Base-by-base conservation (phyloP, 768 basidiomycete species). In the Tricholoma hemisulphureum region DNA sequence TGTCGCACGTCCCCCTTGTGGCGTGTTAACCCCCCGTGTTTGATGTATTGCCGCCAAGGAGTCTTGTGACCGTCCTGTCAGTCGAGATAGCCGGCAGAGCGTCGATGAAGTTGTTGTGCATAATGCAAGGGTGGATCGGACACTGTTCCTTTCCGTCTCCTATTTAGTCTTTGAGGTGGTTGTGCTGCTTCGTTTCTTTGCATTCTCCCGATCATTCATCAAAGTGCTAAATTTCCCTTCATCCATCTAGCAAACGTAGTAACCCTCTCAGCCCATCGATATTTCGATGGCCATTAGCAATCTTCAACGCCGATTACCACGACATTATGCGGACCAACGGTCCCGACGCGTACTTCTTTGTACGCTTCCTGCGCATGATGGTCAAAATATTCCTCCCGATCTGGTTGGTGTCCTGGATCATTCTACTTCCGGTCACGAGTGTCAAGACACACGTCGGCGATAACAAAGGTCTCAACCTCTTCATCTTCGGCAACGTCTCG, bases 301-400 rank as follows among this genome's bases (percentile, higher is more conserved):
- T 95, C 18, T 86, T 75, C 72, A 77, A 75, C 2, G 79, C 87
- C 2, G 82, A 93, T 66, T 84, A 86, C 65, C 73, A 73, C 26
- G 79, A 77, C 21, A 84, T 92, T 57, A 80, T 85, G 58, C 74
- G 76, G 41, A 79, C 82, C 41, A 95, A 94, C 60, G 93, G 93
- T 24, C 77, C 90, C 57, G 96, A 98, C 69, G 91, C 94, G 14
- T 99, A 96, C 75, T 88, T 95, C 67, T 99, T 91, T 64, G 87
- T 97, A 45, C 89, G 93, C 53, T 98, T 91, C 71, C 78, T 92
- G 26, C 84, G 88, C 50, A 86, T 98, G 80, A 89, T 97, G 84
- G 69, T 85, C 51, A 83, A 86, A 62, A 75, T 95, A 23, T 80
- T 98, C 69, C 64, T 95, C 6, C 95, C 97, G 21, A 92, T 97